These are phyloP conservation scores for Mentha longifolia DNA, from an alignment of 257 asterid species.

Conservation along the genomic window DNA sequence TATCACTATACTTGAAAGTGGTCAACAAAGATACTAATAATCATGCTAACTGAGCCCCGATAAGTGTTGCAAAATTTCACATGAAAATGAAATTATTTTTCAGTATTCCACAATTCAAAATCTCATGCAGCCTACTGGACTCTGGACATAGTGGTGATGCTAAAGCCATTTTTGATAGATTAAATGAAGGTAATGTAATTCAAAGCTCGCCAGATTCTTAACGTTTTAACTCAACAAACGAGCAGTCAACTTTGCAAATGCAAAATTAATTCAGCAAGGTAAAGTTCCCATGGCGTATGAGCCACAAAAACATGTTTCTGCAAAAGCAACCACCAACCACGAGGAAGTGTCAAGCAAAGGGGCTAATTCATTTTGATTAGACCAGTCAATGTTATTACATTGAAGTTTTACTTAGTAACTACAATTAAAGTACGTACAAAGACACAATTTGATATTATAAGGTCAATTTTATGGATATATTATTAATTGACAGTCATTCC, in stretches of 20 bases:
- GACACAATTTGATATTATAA: no score
- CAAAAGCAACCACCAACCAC: background rate
- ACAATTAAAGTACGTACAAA: no score
- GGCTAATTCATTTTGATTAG: background rate
- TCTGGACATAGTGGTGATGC: background rate
- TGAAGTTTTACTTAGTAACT: background rate
- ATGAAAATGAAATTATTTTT: background rate
- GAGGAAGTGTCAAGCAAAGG: background rate
- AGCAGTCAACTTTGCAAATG: no score
- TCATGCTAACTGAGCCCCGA: background rate
- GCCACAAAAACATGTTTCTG: background rate
- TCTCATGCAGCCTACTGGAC: conserved; percentile 11
- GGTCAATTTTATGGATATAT: background rate
- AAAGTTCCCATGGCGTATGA: background rate
- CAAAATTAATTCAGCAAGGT: background rate
- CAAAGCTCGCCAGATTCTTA: no score
- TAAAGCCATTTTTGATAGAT: conserved; percentile 4
- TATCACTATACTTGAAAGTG: background rate
- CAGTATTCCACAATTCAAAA: background rate
- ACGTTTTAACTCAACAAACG: no score
- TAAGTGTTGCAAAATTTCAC: background rate
- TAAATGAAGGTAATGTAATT: background rate
- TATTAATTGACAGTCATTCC: conserved; percentile 3
- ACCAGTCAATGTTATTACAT: background rate
- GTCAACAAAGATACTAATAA: conserved; percentile 1